Conservation (phyloP, 169 alveolate genomes). For the Toxoplasma gondii region DNA sequence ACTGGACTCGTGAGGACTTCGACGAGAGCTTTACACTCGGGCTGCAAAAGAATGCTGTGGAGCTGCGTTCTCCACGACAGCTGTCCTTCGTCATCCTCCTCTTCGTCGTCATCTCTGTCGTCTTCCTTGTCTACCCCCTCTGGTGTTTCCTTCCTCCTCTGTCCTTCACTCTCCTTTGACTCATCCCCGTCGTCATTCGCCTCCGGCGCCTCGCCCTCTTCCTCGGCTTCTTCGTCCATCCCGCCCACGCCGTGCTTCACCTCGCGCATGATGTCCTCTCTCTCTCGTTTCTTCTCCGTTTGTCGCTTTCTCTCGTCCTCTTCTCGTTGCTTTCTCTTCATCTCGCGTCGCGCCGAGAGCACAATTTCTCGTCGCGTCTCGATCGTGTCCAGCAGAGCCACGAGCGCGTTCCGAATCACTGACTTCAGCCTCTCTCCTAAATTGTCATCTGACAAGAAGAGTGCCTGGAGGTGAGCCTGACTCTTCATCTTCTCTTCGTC, state of each 20-base stretch:
- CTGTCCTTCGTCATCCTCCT: background rate
- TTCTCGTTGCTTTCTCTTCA: background rate
- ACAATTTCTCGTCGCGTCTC: background rate
- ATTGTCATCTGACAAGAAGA: background rate
- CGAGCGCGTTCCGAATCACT: background rate
- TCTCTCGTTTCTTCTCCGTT: background rate
- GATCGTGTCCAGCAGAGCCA: background rate
- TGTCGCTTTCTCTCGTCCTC: background rate
- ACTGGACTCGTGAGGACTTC: constrained; percentile 9
- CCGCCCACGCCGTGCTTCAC: background rate
- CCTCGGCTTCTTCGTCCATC: background rate
- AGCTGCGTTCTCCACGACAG: constrained; percentile 16
- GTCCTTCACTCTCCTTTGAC: background rate
- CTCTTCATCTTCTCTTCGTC: constrained; percentile 16
- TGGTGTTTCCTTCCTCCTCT: background rate
- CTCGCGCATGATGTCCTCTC: background rate
- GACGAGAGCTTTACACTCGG: background rate
- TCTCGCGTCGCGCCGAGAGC: background rate
- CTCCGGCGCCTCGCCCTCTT: background rate
- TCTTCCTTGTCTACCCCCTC: background rate
- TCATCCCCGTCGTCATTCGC: background rate
- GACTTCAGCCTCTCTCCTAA: background rate
- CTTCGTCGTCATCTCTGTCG: background rate
- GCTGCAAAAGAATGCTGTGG: background rate
- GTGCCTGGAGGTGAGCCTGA: background rate